Base-by-base conservation (phyloP, 2,329 filamentous ascomycete genomes). In the Fusarium pseudonygamai region DNA sequence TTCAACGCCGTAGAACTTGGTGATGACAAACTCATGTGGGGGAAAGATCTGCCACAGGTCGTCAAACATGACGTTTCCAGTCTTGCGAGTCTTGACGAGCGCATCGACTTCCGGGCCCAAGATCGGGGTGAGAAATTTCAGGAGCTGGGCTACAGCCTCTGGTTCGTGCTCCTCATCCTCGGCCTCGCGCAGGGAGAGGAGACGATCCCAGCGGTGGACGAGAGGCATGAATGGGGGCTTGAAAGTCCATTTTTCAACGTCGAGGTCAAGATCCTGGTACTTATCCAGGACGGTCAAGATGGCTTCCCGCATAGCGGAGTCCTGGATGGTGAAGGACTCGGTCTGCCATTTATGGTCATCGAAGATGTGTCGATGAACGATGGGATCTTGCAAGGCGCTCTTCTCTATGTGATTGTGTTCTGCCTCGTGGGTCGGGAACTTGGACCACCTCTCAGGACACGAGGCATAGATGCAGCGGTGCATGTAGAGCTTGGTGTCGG, bases 41-140 rank as follows among this genome's bases (percentile, higher is more conserved):
- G 80, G 70, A 59, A 82, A 83, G 53, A 83, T 79, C 56, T 82
- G 79, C 80, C 81, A 83, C 13, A 82, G 61, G 42, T 80, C 74
- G 0, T 75, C 26, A 43, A 79, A 83, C 26, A 49, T 63, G 43
- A 83, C 69, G 37, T 78, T 81, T 24, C 80, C 79, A 2, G 81
- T 80, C 49, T 74, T 58, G 22, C 68, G 75, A 14, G 76, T 81
- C 26, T 76, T 67, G 3, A 64, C 64, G 6, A 80, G 74, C 6
- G 78, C 74, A 4, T 74, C 47, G 15, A 83, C 63, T 3, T 77
- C 78, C 1, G 74, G 60, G 10, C 70, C 72, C 10, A 83, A 32
- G 12, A 82, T 77, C 7, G 81, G 81, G 2, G 66, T 60, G 9
- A 83, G 73, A 56, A 83, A 82, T 0, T 59, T 55, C 9, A 82